Conservation (phyloP, 2,329 filamentous ascomycete genomes). For the Paraconiothyrium sp. region DNA sequence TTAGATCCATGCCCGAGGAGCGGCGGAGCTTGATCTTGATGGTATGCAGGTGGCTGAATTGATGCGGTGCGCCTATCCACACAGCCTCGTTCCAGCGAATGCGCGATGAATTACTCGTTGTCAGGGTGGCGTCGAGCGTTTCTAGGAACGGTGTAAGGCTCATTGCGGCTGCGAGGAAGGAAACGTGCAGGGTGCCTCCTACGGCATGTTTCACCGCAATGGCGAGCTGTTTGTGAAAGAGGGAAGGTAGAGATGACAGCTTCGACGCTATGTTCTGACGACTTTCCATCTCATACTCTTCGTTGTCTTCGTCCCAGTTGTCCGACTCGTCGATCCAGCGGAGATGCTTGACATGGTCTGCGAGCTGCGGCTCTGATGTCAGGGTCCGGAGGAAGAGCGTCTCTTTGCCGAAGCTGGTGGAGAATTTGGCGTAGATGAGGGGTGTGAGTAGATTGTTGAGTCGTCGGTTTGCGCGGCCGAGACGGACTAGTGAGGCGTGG, state of each 20-base stretch:
- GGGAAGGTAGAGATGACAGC: background rate
- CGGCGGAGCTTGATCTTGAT: slow-evolving; percentile 1
- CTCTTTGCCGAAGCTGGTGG: slow-evolving; percentile 1
- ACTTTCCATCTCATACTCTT: background rate
- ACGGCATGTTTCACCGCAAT: background rate
- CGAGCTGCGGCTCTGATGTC: background rate
- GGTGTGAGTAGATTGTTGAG: slow-evolving; percentile 1
- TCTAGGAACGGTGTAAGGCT: background rate
- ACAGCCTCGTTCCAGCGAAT: slow-evolving; percentile 11
- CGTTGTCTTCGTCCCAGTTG: slow-evolving; percentile 4
- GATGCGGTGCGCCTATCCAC: background rate
- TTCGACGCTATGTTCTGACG: background rate
- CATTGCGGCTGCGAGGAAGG: slow-evolving; percentile 5
- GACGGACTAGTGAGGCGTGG: background rate
- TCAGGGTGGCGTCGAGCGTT: background rate
- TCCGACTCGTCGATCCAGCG: slow-evolving; percentile 3
- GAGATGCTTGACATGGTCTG: background rate
- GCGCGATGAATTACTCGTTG: background rate
- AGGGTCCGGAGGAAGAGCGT: slow-evolving; percentile 4
- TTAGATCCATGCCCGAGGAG: background rate
- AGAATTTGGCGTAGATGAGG: slow-evolving; percentile 2
- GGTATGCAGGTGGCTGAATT: background rate
- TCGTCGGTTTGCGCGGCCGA: background rate
- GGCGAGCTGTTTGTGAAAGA: slow-evolving; percentile 6
- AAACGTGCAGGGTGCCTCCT: slow-evolving; percentile 1